These are phyloP conservation scores for Trametopsis cervina DNA, from an alignment of 768 basidiomycete species.

Conservation along the genomic window DNA sequence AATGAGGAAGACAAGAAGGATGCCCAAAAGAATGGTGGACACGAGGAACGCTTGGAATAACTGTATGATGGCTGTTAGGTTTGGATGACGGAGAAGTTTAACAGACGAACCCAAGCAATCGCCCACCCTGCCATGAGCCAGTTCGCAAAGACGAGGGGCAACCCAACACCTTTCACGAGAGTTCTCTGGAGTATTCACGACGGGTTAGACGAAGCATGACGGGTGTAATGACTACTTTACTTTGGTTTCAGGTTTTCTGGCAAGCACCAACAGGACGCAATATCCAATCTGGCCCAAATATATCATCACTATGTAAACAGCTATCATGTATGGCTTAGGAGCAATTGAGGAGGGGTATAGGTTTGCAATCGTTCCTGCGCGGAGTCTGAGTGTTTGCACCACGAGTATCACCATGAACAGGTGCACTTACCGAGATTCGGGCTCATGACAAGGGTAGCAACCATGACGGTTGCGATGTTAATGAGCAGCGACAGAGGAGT, in stretches of 20 bases:
- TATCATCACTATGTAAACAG: conserved; percentile 51
- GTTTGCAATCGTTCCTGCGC: conserved; percentile 41
- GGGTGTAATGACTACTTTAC: conserved; percentile 26
- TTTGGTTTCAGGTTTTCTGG: conserved; percentile 75
- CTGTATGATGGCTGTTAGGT: conserved; percentile 26
- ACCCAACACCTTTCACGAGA: conserved; percentile 72
- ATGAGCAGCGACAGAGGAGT: conserved; percentile 81
- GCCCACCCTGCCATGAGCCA: conserved; percentile 80
- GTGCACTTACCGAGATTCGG: conserved; percentile 50
- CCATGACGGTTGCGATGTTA: conserved; percentile 63
- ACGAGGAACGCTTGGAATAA: conserved; percentile 70
- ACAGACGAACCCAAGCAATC: conserved; percentile 56
- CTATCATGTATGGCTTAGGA: conserved; percentile 52
- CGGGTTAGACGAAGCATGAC: too few relatives aligned
- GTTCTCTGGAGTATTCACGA: conserved; percentile 38
- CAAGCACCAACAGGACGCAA: conserved; percentile 69
- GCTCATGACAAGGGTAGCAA: conserved; percentile 60
- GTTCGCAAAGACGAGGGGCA: conserved; percentile 70
- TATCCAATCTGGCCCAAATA: conserved; percentile 74
- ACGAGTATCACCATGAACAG: not conserved
- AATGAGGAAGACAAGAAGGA: conserved; percentile 62
- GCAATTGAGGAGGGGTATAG: conserved; percentile 66
- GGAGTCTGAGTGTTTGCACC: not conserved
- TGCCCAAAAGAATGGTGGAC: conserved; percentile 65
- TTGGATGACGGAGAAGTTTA: not conserved